phyloP scores from a whole-genome alignment of 2,329 filamentous ascomycete species.

The Botryosphaeria agaves region DNA sequence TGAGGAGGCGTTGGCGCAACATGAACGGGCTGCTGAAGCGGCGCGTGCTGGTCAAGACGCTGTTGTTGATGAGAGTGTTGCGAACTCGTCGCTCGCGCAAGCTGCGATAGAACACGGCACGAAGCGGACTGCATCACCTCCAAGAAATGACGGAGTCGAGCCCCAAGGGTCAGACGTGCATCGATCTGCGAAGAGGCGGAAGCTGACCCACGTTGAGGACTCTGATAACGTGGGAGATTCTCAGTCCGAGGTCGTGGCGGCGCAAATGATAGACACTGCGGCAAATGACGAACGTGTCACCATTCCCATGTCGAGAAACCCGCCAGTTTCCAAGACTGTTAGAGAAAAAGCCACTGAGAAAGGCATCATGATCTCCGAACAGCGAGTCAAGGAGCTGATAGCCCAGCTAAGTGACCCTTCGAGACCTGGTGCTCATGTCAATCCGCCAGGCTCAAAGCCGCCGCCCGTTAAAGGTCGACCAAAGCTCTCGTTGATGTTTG shows the following conservation, averaged over 20 bases:
- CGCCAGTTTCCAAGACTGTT: too few relatives aligned
- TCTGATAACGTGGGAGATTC: too few relatives aligned
- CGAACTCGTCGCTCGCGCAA: background rate
- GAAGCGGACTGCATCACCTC: background rate
- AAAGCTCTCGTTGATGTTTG: background rate
- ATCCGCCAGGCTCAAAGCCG: constrained; percentile 27
- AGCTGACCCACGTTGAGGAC: too few relatives aligned
- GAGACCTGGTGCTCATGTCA: constrained; percentile 23
- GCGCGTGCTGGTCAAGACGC: background rate
- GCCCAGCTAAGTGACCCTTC: constrained; percentile 13
- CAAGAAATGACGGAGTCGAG: too few relatives aligned
- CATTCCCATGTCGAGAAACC: too few relatives aligned
- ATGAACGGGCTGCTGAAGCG: background rate
- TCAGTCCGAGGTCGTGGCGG: background rate
- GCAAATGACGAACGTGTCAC: too few relatives aligned
- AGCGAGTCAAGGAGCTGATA: constrained; percentile 10
- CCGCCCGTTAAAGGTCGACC: constrained; percentile 19
- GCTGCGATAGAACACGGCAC: background rate
- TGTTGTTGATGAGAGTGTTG: background rate
- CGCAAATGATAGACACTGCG: too few relatives aligned
- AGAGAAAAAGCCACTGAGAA: too few relatives aligned
- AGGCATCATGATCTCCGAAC: constrained; percentile 2
- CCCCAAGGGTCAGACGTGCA: too few relatives aligned
- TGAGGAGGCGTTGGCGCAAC: background rate
- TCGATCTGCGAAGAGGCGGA: too few relatives aligned